Percentiles rank a stretch among this genome's conserved stretches.
phyloP scores from a whole-genome alignment of 116 monocot species.

The Phalaenopsis hybrid region DNA sequence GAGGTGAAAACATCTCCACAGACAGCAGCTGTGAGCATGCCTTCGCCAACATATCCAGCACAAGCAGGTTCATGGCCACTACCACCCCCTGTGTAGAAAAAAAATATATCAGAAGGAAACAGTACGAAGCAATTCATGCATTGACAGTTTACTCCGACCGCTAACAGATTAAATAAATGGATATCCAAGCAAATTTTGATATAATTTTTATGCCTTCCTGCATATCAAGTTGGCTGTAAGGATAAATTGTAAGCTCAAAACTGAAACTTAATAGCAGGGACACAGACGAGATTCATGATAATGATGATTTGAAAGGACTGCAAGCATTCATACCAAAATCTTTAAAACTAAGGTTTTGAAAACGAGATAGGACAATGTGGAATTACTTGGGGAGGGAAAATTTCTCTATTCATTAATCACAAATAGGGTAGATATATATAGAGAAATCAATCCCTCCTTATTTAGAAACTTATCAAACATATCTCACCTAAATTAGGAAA shows the following conservation, averaged over 20 bases:
- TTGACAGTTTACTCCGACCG: background rate
- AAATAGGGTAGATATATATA: no score
- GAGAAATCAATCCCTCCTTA: no score
- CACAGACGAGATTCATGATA: background rate
- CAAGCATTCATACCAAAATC: background rate
- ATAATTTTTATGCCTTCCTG: background rate
- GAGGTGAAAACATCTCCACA: slow-evolving; percentile 92
- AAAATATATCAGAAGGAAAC: slow-evolving; percentile 5
- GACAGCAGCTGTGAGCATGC: slow-evolving; percentile 94
- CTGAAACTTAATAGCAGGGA: background rate
- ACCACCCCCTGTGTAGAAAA: slow-evolving; percentile 59
- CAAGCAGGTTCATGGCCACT: slow-evolving; percentile 97
- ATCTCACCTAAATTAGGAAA: no score
- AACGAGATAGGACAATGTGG: no score
- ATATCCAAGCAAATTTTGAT: slow-evolving; percentile 4
- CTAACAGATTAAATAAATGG: background rate
- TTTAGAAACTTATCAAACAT: no score
- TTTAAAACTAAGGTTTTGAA: no score
- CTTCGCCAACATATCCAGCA: slow-evolving; percentile 92
- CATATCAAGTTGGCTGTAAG: background rate
- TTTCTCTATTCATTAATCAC: no score
- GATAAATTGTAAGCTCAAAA: background rate
- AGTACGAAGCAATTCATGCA: background rate
- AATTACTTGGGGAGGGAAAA: no score
- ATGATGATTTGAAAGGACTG: background rate